Percentiles rank a stretch among this genome's conserved stretches.
These are phyloP conservation scores for Chlamydomonas asymmetrica DNA, from an alignment of 139 green algal genomes.

Conservation along the genomic window DNA sequence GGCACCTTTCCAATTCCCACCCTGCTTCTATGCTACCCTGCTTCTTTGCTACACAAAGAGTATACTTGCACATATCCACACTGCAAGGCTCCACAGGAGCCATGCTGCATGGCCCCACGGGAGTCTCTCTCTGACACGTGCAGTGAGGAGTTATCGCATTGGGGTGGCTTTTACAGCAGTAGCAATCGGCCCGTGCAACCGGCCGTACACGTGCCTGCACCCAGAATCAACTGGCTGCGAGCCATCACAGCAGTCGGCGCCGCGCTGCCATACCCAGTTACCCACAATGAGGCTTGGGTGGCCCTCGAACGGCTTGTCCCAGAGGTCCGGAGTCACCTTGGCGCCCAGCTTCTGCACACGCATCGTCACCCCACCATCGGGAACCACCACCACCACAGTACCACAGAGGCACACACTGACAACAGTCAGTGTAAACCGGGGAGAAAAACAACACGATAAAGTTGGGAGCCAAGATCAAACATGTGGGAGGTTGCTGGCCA, in stretches of 20 bases:
- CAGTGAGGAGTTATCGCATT: too few relatives aligned
- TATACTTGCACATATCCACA: not conserved
- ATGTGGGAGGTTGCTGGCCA: too few relatives aligned
- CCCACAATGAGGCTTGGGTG: constrained; percentile 8
- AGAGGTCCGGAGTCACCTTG: not conserved
- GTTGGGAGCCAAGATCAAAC: too few relatives aligned
- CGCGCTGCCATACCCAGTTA: not conserved
- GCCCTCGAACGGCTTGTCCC: not conserved
- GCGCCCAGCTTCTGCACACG: not conserved
- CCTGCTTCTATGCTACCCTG: not conserved
- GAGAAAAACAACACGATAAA: too few relatives aligned
- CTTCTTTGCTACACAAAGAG: not conserved
- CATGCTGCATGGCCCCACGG: not conserved
- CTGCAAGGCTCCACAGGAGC: not conserved
- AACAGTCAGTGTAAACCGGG: too few relatives aligned
- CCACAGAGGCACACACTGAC: too few relatives aligned
- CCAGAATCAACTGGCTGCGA: not conserved
- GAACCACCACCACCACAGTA: constrained; percentile 5
- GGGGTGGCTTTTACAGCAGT: too few relatives aligned
- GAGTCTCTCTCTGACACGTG: not conserved
- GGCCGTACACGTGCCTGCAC: not conserved
- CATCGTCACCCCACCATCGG: not conserved
- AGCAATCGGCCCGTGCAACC: too few relatives aligned
- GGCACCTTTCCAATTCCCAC: not conserved
- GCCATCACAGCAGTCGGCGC: not conserved